Evolutionary conservation across 2,329 filamentous ascomycete genomes (phyloP).

Genomic region (Balansia obtecta): DNA sequence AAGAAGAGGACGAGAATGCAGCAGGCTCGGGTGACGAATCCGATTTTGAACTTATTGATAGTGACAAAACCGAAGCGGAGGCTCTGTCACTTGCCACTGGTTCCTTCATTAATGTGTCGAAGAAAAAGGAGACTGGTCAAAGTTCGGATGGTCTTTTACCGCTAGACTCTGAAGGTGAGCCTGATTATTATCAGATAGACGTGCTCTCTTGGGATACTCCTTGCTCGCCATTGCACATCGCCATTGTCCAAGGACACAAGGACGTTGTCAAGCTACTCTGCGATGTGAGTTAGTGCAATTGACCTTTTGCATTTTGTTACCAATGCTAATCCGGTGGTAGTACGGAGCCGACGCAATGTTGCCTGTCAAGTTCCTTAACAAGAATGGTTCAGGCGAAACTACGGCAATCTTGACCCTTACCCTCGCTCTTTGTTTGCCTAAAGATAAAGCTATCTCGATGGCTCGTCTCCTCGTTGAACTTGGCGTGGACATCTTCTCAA

Average conservation of each 20-base stretch:
- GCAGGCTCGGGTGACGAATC: constrained; percentile 14
- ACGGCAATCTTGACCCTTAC: constrained; percentile 57
- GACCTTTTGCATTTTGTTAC: neutral
- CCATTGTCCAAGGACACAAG: constrained; percentile 60
- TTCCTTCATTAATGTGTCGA: constrained; percentile 59
- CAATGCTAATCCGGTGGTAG: constrained; percentile 16
- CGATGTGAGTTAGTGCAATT: constrained; percentile 26
- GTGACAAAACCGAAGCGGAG: constrained; percentile 37
- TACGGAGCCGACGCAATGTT: constrained; percentile 69
- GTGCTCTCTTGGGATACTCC: constrained; percentile 69
- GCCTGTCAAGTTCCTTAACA: constrained; percentile 54
- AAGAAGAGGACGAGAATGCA: constrained; percentile 10
- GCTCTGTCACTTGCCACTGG: constrained; percentile 47
- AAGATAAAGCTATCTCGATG: constrained; percentile 53
- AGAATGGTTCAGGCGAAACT: constrained; percentile 31
- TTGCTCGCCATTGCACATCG: constrained; percentile 64
- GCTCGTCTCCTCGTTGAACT: constrained; percentile 50
- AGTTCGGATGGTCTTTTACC: constrained; percentile 28
- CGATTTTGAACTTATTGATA: constrained; percentile 35
- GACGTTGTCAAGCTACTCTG: constrained; percentile 59
- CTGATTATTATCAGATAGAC: constrained; percentile 71
- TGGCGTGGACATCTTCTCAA: constrained; percentile 59
- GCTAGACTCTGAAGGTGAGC: constrained; percentile 49
- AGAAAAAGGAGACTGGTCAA: constrained; percentile 21
- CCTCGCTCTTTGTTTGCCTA: constrained; percentile 52